Evolutionary conservation across 257 asterid species (phyloP).

Genomic region (Forsythia viridissima): DNA sequence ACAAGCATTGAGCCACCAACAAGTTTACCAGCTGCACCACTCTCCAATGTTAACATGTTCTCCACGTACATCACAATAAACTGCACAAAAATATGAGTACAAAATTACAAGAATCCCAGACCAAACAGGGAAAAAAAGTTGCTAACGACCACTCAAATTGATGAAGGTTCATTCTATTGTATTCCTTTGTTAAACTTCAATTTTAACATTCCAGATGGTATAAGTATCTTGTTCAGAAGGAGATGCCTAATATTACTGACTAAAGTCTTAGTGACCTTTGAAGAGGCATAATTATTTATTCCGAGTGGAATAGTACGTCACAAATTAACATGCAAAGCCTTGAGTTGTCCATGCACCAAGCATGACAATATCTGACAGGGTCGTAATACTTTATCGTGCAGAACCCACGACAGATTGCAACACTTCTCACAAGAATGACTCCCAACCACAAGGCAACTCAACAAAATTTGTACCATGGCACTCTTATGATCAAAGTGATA

Average conservation of each 20-base stretch:
- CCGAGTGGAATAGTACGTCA: neutral
- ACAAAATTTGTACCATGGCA: neutral
- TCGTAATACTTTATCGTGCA: neutral
- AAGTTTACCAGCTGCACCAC: constrained; percentile 57
- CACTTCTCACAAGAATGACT: constrained; percentile 3
- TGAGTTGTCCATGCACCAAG: constrained; percentile 6
- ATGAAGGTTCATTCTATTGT: neutral
- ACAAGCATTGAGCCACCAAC: constrained; percentile 69
- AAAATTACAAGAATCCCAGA: constrained; percentile 6
- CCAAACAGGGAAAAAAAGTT: neutral
- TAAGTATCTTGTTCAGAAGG: neutral
- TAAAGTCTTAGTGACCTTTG: neutral
- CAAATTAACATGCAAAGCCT: neutral
- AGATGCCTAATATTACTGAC: neutral
- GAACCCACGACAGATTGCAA: neutral
- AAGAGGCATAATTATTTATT: neutral
- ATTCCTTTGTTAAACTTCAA: neutral
- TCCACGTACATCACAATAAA: constrained; percentile 63
- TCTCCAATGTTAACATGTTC: constrained; percentile 84
- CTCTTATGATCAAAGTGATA: neutral
- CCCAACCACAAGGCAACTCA: neutral
- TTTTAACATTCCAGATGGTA: neutral
- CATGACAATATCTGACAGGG: neutral
- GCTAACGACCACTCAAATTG: neutral
- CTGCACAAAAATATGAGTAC: constrained; percentile 38